These are phyloP conservation scores for Macrocystidia cucumis DNA, from an alignment of 1,284 basidiomycete genomes.

Conservation along the genomic window DNA sequence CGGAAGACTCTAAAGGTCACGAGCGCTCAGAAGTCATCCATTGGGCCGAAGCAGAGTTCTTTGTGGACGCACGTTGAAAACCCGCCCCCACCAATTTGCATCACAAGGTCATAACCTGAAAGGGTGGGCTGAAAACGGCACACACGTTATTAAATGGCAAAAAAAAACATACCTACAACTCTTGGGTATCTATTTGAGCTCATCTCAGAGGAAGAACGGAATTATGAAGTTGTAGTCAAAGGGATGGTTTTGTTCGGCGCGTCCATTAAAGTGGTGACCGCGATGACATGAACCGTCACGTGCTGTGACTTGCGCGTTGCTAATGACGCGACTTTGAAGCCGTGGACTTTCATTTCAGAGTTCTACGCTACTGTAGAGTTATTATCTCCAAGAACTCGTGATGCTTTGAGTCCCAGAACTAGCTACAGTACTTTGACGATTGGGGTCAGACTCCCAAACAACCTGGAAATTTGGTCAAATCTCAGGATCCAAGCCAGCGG, in stretches of 20 bases:
- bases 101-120: slow-evolving; percentile 62
- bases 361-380: too few species aligned
- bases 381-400: slow-evolving; percentile 25
- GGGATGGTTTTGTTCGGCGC: too few species aligned
- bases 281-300: too few species aligned
- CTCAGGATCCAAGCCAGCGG: not conserved
- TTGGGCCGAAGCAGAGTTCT: not conserved
- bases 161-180: slow-evolving; percentile 25
- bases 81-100: slow-evolving; percentile 78
- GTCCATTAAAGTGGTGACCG: too few species aligned
- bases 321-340: too few species aligned
- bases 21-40: not conserved
- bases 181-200: slow-evolving; percentile 34
- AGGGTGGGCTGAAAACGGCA: not conserved
- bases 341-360: too few species aligned
- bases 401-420: slow-evolving; percentile 33
- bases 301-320: too few species aligned
- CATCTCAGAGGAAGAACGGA: too few species aligned
- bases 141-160: not conserved
- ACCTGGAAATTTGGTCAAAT: slow-evolving; percentile 14
- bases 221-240: too few species aligned
- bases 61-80: slow-evolving; percentile 64
- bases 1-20: slow-evolving; percentile 84
- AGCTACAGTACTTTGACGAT: slow-evolving; percentile 36
- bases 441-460: slow-evolving; percentile 51